Evolutionary conservation across 1,284 basidiomycete genomes (phyloP).

Genomic region (Coniferiporia weirii): DNA sequence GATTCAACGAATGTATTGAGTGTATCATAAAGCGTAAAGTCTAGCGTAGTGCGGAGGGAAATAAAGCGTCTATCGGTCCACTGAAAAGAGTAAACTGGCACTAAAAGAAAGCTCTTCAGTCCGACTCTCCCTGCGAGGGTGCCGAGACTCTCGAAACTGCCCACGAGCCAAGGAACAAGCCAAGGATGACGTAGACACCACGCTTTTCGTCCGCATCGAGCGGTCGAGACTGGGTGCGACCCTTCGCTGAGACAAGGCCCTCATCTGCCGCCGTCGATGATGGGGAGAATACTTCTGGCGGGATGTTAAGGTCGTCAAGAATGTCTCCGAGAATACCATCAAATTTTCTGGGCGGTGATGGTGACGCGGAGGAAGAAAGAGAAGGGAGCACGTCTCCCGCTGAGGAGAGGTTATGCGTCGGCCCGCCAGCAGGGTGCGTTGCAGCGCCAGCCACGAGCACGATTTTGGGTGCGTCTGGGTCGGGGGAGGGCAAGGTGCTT

Average conservation of each 20-base stretch:
- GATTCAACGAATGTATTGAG: background rate
- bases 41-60: background rate
- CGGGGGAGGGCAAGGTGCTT: conserved; percentile 24
- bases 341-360: background rate
- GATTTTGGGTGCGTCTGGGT: conserved; percentile 53
- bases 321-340: conserved; percentile 12
- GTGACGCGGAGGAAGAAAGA: background rate
- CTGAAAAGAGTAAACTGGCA: too few relatives aligned
- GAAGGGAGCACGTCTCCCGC: conserved; percentile 20
- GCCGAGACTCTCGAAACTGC: conserved; percentile 6
- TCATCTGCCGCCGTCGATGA: background rate
- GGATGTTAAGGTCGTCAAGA: conserved; percentile 15
- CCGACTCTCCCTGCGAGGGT: conserved; percentile 2
- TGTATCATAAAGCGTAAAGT: background rate
- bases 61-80: background rate
- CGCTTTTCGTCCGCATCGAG: conserved; percentile 11
- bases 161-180: conserved; percentile 13
- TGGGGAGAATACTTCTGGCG: conserved; percentile 6
- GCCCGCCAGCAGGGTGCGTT: conserved; percentile 61
- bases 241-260: background rate
- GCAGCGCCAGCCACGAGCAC: conserved; percentile 64
- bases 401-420: conserved; percentile 48
- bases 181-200: conserved; percentile 9
- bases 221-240: background rate
- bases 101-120: background rate